These are phyloP conservation scores for Didymella sp. DNA, from an alignment of 2,329 filamentous ascomycete species.

Conservation along the genomic window DNA sequence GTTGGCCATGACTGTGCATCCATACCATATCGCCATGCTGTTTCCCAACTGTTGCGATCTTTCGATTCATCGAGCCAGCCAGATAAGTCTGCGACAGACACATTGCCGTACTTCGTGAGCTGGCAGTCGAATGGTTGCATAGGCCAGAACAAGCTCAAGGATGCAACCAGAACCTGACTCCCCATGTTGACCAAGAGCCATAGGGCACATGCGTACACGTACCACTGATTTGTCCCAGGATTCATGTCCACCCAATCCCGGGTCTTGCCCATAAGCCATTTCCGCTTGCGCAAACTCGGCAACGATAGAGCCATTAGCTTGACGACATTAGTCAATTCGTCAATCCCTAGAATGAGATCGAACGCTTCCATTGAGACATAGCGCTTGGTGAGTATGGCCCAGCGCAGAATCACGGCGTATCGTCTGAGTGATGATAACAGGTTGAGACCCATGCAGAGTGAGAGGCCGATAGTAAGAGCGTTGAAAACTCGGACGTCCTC, in stretches of 20 bases:
- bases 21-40: constrained; percentile 38
- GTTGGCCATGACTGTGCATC: constrained; percentile 22
- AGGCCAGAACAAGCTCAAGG: constrained; percentile 45
- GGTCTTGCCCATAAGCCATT: constrained; percentile 7
- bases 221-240: not conserved
- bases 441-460: constrained; percentile 44
- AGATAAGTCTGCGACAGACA: constrained; percentile 35
- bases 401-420: constrained; percentile 43
- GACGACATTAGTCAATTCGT: constrained; percentile 39
- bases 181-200: constrained; percentile 45
- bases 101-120: constrained; percentile 33
- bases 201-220: no score
- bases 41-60: constrained; percentile 12
- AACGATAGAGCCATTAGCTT: constrained; percentile 43
- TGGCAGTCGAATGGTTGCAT: constrained; percentile 35
- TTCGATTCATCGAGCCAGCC: constrained; percentile 22
- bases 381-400: constrained; percentile 38
- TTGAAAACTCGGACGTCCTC: constrained; percentile 42
- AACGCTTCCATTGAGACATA: constrained; percentile 45
- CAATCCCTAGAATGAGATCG: constrained; percentile 43
- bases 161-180: constrained; percentile 42
- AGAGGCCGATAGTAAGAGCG: constrained; percentile 40
- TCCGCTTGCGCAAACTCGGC: constrained; percentile 31
- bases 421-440: constrained; percentile 42
- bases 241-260: no score